A percentile compares a stretch with the other conserved stretches of the same genome.
These are phyloP conservation scores for Emericellopsis cladophorae DNA, from an alignment of 2,329 filamentous ascomycete genomes.

Conservation along the genomic window DNA sequence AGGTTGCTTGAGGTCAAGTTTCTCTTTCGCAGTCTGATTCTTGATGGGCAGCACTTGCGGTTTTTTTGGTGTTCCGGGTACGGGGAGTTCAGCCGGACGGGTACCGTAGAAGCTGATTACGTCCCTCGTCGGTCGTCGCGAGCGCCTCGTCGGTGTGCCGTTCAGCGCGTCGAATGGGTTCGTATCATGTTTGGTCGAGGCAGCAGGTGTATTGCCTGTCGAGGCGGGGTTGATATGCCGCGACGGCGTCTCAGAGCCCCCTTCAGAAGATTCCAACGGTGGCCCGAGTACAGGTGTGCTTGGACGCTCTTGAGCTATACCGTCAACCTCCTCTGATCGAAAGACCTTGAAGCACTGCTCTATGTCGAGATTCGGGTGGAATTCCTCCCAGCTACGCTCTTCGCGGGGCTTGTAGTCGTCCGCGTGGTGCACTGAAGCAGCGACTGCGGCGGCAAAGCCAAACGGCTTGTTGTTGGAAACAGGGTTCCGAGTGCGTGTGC, in stretches of 20 bases:
- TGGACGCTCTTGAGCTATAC: constrained; percentile 29
- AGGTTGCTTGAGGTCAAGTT: constrained; percentile 63
- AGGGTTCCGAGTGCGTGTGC: constrained; percentile 38
- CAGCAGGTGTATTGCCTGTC: constrained; percentile 28
- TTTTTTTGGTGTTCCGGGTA: constrained; percentile 32
- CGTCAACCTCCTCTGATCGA: constrained; percentile 75
- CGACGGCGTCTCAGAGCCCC: constrained; percentile 32
- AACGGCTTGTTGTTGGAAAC: constrained; percentile 52
- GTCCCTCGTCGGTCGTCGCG: constrained; percentile 35
- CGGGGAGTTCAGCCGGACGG: constrained; percentile 24
- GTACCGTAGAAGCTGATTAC: constrained; percentile 39
- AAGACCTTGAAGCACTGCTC: constrained; percentile 69
- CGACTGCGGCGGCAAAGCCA: constrained; percentile 78
- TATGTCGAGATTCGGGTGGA: constrained; percentile 89
- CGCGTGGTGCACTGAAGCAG: constrained; percentile 76
- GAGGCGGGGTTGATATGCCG: constrained; percentile 30
- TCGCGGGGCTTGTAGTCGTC: constrained; percentile 97
- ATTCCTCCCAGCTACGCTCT: constrained; percentile 95
- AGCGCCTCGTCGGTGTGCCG: constrained; percentile 20
- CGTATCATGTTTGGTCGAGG: constrained; percentile 16
- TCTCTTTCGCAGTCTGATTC: constrained; percentile 70
- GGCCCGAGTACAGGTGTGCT: constrained; percentile 16
- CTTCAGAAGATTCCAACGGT: constrained; percentile 15
- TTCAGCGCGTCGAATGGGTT: constrained; percentile 17
- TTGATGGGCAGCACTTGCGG: constrained; percentile 60